phyloP scores from a whole-genome alignment of 306 rosid species.

The Dalbergia cultrata region DNA sequence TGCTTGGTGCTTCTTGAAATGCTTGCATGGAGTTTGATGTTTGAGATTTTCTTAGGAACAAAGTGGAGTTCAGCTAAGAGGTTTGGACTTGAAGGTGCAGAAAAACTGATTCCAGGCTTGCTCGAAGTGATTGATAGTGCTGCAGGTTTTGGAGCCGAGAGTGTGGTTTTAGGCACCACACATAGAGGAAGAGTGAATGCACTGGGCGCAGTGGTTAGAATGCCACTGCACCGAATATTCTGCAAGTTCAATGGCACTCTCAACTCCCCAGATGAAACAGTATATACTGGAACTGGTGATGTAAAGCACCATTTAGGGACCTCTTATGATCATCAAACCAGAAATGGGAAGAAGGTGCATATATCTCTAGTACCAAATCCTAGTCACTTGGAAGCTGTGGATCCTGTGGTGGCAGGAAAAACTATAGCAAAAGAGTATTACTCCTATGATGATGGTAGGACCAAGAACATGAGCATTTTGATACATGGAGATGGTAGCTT shows the following conservation, averaged over 20 bases:
- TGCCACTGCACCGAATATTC: conserved; percentile 87
- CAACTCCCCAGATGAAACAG: conserved; percentile 70
- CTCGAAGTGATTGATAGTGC: conserved; percentile 90
- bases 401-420: conserved; percentile 90
- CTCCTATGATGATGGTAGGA: conserved; percentile 74
- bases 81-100: conserved; percentile 94
- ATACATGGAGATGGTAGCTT: conserved; percentile 98
- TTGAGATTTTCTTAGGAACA: conserved; percentile 91
- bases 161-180: conserved; percentile 90
- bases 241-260: conserved; percentile 84
- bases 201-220: conserved; percentile 86
- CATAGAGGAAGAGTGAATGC: conserved; percentile 89
- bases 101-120: conserved; percentile 92
- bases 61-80: conserved; percentile 96
- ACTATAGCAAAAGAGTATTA: conserved; percentile 92
- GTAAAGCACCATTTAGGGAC: conserved; percentile 95
- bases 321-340: conserved; percentile 90
- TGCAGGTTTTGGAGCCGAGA: conserved; percentile 95
- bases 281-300: conserved; percentile 95
- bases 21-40: conserved; percentile 88
- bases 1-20: conserved; percentile 86
- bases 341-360: conserved; percentile 86
- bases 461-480: conserved; percentile 83
- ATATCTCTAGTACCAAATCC: conserved; percentile 94
- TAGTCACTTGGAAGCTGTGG: conserved; percentile 94